A percentile compares a stretch with the other conserved stretches of the same genome.
Conservation (phyloP, 2,329 filamentous ascomycete species). For the Nothophoma quercina region DNA sequence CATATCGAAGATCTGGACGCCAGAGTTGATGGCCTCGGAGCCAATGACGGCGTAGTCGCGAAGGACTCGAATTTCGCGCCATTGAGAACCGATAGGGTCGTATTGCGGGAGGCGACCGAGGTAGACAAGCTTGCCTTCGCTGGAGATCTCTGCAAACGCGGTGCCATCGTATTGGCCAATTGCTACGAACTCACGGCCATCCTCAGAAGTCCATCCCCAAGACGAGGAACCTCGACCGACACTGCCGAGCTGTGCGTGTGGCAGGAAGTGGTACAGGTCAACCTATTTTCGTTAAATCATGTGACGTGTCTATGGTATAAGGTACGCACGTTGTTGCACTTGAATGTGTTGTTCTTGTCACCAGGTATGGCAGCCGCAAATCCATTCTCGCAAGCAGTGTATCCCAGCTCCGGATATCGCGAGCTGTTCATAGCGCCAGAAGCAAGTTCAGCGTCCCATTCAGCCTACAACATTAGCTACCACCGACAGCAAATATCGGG, state of each 20-base stretch:
- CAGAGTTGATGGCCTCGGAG: conserved; percentile 52
- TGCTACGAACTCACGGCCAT: conserved; percentile 61
- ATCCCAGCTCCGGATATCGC: conserved; percentile 38
- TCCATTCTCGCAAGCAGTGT: conserved; percentile 43
- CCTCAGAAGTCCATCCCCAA: conserved; percentile 61
- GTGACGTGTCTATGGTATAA: too few relatives aligned
- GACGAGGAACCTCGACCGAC: conserved; percentile 51
- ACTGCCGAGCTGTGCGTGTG: conserved; percentile 60
- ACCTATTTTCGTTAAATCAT: conserved; percentile 39
- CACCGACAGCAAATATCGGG: too few relatives aligned
- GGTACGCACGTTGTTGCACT: conserved; percentile 45
- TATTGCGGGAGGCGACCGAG: conserved; percentile 60
- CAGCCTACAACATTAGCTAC: conserved; percentile 21
- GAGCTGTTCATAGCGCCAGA: conserved; percentile 38
- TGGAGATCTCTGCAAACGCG: conserved; percentile 49
- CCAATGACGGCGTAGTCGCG: conserved; percentile 51
- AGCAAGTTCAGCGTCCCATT: conserved; percentile 37
- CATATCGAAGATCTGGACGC: conserved; percentile 69
- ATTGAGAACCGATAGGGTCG: conserved; percentile 52
- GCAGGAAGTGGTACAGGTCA: conserved; percentile 63
- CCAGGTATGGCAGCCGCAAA: conserved; percentile 45
- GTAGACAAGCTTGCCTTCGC: conserved; percentile 58
- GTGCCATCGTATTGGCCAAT: conserved; percentile 56
- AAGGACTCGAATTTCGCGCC: conserved; percentile 58
- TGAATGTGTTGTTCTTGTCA: conserved; percentile 46